phyloP scores from a whole-genome alignment of 441 rosid species.

The Daphne laureola region DNA sequence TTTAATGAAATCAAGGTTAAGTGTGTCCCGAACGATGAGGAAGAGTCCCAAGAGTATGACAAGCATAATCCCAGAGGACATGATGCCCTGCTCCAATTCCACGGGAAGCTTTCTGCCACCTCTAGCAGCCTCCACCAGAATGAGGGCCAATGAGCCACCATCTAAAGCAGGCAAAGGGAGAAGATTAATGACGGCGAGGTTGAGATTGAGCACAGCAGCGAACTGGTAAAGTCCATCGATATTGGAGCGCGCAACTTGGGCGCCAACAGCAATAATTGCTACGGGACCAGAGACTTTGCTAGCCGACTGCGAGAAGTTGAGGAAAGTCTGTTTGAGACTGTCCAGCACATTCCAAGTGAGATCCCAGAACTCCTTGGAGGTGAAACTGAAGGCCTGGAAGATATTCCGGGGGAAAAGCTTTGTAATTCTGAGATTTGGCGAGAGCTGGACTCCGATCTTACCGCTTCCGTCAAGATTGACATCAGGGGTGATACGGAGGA shows the following conservation, averaged over 20 bases:
- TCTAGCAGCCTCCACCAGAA: conserved; percentile 70
- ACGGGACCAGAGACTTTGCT: conserved; percentile 91
- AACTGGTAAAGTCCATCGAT: conserved; percentile 83
- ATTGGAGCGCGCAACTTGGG: conserved; percentile 93
- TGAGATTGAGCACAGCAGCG: conserved; percentile 82
- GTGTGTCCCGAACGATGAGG: conserved; percentile 79
- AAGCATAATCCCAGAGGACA: conserved; percentile 82
- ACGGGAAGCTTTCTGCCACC: conserved; percentile 87
- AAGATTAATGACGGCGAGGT: conserved; percentile 87
- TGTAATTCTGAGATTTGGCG: conserved; percentile 62
- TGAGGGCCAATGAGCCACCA: conserved; percentile 85
- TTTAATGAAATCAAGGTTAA: conserved; percentile 77
- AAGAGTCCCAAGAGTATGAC: conserved; percentile 71
- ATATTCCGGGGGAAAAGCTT: conserved; percentile 52
- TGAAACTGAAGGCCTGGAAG: conserved; percentile 48
- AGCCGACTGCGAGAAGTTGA: conserved; percentile 86
- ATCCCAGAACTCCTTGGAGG: conserved; percentile 67
- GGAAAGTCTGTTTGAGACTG: conserved; percentile 72
- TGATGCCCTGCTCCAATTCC: conserved; percentile 83
- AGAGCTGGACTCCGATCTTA: conserved; percentile 76
- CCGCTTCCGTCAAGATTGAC: conserved; percentile 78
- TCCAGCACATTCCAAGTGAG: conserved; percentile 69
- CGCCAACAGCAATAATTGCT: conserved; percentile 95
- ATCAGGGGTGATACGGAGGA: conserved; percentile 67
- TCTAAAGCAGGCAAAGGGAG: conserved; percentile 94